These are phyloP conservation scores for carrot (Daucus carota) DNA, from an alignment of 129 eudicot species.

Conservation along the genomic window DH1_v3.0 NC_030381.2:48403001-48403500, in stretches of 20 bases:
- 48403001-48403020: no score
- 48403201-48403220: neutral
- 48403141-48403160: no score
- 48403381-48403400: neutral
- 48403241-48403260: neutral
- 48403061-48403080: no score
- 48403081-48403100: no score
- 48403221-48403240: neutral
- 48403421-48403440: neutral
- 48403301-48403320: neutral
- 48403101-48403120: no score
- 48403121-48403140: no score
- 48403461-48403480: neutral
- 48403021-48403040: no score
- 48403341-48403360: neutral
- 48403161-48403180: no score
- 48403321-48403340: neutral
- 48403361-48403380: neutral
- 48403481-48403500: neutral
- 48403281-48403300: neutral
- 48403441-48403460: neutral
- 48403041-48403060: no score
- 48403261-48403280: neutral
- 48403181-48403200: neutral
- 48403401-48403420: neutral